Evolutionary conservation across 345 rosid species (phyloP), one percentile per base, ranked within the genome.

Genomic region (Eucalyptus grandis): DNA sequence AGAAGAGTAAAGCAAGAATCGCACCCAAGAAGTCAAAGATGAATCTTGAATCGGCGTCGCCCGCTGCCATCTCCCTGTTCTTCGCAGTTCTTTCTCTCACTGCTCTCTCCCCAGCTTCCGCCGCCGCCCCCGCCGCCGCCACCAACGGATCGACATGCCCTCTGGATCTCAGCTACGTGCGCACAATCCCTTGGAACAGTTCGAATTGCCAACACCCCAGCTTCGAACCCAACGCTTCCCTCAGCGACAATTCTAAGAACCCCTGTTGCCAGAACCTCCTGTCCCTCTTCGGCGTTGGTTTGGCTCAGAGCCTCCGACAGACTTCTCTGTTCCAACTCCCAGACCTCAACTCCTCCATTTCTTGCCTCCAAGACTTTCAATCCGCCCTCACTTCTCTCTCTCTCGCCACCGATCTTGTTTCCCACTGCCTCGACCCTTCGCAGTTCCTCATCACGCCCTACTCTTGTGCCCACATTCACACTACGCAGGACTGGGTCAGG

Each of bases 311-410:
- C 90, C 98, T 98, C 69, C 95, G 92, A 49, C 91, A 94, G 88
- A 95, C 95, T 3, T 93, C 97, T 6, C 89, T 87, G 15, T 98
- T 96, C 89, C 93, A 91, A 30, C 96, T 98, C 86, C 95, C 97
- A 1, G 49, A 95, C 89, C 90, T 94, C 88, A 27, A 92, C 58
- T 91, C 96, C 86, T 94, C 98, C 19, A 17, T 81, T 88, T 92
- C 98, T 46, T 98, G 99, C 85, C 95, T 98, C 90, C 51, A 40
- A 4, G 95, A 95, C 62, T 94, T 82, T 91, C 97, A 97, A 88
- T 44, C 90, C 27, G 94, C 91, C 92, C 95, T 98, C 86, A 47
- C 86, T 49, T 88, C 95, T 22, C 91, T 96, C 30, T 93, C 96
- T 53, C 93, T 97, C 65, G 91, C 95, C 30, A 31, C 86, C 22